These are phyloP conservation scores for Symbiodinium natans DNA, from an alignment of 73 alveolate species.

Conservation along the genomic window DNA sequence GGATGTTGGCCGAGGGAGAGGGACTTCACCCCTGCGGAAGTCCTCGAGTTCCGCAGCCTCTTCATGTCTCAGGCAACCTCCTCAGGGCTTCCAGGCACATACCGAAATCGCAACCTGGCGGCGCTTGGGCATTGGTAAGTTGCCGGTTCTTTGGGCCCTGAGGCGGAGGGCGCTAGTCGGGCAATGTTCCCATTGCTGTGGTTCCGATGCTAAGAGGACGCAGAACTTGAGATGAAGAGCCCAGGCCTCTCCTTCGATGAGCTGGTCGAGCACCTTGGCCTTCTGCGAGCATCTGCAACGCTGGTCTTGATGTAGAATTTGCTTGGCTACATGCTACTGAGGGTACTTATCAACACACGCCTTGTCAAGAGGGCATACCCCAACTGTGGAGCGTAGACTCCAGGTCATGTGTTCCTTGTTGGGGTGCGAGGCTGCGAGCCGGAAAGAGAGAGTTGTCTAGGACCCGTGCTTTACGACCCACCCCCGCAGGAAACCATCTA, in stretches of 20 bases:
- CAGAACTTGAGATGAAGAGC: background rate
- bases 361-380: too few relatives aligned
- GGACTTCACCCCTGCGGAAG: conserved; percentile 63
- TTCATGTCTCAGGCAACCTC: conserved; percentile 53
- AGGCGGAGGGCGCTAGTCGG: background rate
- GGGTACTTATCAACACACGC: too few relatives aligned
- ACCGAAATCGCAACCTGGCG: background rate
- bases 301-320: too few relatives aligned
- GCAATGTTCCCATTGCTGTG: background rate
- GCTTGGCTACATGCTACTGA: too few relatives aligned
- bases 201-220: background rate
- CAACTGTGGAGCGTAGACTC: too few relatives aligned
- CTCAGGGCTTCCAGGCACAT: conserved; percentile 57
- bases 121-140: background rate
- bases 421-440: too few relatives aligned
- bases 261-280: conserved; percentile 20
- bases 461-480: too few relatives aligned
- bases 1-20: background rate
- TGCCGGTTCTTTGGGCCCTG: background rate
- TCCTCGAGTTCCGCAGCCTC: conserved; percentile 58
- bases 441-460: too few relatives aligned
- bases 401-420: too few relatives aligned
- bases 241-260: conserved; percentile 52
- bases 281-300: background rate
- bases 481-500: too few relatives aligned